These are phyloP conservation scores for Fusarium tjaetaba DNA, from an alignment of 2,329 filamentous ascomycete species.

Conservation along the genomic window DNA sequence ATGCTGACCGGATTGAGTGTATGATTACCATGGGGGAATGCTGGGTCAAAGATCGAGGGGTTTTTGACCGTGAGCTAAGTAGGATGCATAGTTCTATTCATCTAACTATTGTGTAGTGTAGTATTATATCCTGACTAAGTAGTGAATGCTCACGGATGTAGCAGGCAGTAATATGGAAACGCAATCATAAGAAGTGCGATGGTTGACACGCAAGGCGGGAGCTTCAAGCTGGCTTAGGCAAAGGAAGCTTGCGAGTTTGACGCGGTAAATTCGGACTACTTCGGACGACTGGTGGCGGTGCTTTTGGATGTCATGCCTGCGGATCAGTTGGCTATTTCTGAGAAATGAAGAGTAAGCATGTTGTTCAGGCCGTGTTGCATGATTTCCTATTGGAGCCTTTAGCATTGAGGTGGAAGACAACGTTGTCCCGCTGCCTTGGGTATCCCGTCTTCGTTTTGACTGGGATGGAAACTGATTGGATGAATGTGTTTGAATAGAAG, in stretches of 20 bases:
- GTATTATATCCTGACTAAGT: neutral
- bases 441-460: constrained; percentile 20
- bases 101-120: neutral
- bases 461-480: constrained; percentile 17
- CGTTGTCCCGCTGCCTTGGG: constrained; percentile 24
- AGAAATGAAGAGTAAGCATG: constrained; percentile 18
- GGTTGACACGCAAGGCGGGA: neutral
- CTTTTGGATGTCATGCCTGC: neutral
- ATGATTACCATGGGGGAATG: constrained; percentile 13
- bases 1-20: constrained; percentile 2
- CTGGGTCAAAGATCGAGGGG: neutral
- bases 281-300: neutral
- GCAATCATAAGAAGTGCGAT: constrained; percentile 1
- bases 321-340: neutral
- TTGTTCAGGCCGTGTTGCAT: constrained; percentile 1
- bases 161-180: constrained; percentile 33
- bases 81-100: neutral
- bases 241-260: constrained; percentile 26
- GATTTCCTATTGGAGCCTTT: constrained; percentile 20
- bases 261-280: neutral
- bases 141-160: neutral
- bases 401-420: constrained; percentile 15
- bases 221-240: constrained; percentile 7
- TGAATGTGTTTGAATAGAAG: constrained; percentile 12
- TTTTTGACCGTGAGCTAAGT: neutral